Evolutionary conservation across 148 eudicot genomes (phyloP), one percentile per base, ranked within the genome.

Genomic region (Dianthus caryophyllus): DNA sequence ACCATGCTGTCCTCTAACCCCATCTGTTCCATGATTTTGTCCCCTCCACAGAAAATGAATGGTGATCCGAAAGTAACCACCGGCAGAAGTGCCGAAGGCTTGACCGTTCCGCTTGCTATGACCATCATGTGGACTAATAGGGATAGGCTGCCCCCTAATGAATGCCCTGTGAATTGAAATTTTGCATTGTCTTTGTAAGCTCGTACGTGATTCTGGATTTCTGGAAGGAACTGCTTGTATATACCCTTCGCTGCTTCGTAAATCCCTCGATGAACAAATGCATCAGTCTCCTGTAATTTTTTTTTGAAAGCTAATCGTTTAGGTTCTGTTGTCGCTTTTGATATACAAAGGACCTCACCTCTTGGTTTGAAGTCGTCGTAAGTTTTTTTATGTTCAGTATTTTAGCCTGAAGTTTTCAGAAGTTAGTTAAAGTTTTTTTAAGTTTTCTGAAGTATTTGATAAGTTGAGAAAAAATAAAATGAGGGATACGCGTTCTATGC

Each of bases 161-260:
- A 91, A 70, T 91, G 97, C 21, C 97, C 97, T 1, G 92, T 86
- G 70, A 91, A 91, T 49, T 84, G 91, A 70, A 91, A 63, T 74
- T 71, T 88, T 64, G 96, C 96, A 38, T 79, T 56, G 18, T 83
- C 77, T 12, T 91, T 88, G 26, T 75, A 53, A 50, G 75, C 61
- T 0, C 73, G 18, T 30, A 86, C 16, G 62, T 91, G 97, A 29
- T 88, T 74, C 43, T 73, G 61, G 47, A 91, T 86, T 68, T 81
- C 80, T 50, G 97, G 97, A 88, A 84, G 70, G 73, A 86, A 82
- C 71, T 91, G 97, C 73, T 84, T 75, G 13, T 84, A 88, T 80
- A 91, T 83, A 54, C 91, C 97, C 74, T 86, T 88, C 51, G 97
- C 91, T 36, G 95, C 96, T 85, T 91, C 97, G 9, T 91, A 91